Percentiles rank a stretch among this genome's conserved stretches.
Conservation (phyloP, 192 early-diverging fungal genomes). For the Rhizoclosmatium globosum region DNA sequence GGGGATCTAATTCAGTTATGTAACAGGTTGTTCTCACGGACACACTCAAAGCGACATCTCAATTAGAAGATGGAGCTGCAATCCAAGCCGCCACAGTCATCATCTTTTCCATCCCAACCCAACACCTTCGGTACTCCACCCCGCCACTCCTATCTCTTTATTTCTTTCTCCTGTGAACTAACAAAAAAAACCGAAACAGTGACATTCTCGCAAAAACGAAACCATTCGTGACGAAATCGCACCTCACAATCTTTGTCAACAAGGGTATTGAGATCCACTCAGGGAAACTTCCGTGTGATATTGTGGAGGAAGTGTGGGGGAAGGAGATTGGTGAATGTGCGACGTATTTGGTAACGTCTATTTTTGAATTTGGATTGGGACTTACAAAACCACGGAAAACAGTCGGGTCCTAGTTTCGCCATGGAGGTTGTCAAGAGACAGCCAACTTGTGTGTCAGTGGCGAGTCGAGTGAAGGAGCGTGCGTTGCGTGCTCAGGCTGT, state of each 20-base stretch:
- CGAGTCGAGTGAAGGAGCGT: constrained; percentile 33
- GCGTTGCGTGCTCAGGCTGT: constrained; percentile 51
- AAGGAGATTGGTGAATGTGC: constrained; percentile 42
- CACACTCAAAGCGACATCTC: constrained; percentile 46
- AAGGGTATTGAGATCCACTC: constrained; percentile 62
- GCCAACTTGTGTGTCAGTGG: constrained; percentile 57
- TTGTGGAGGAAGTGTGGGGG: constrained; percentile 52
- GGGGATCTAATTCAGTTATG: too few species aligned
- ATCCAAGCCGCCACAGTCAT: constrained; percentile 48
- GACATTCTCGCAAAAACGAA: constrained; percentile 46
- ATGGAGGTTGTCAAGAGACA: constrained; percentile 55
- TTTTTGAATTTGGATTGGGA: not conserved
- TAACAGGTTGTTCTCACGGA: constrained; percentile 33
- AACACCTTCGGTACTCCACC: constrained; percentile 51
- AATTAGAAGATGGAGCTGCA: constrained; percentile 29
- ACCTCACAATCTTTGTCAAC: constrained; percentile 63
- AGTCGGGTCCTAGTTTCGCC: constrained; percentile 62
- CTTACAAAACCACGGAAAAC: too few species aligned
- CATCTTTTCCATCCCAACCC: constrained; percentile 60
- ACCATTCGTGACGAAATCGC: constrained; percentile 39
- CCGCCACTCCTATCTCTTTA: constrained; percentile 8
- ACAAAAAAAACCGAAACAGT: constrained; percentile 19
- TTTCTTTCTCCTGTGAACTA: constrained; percentile 9
- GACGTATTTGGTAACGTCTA: constrained; percentile 42
- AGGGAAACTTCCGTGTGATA: constrained; percentile 51